Base-by-base conservation (phyloP, 1,284 basidiomycete species). In the Ceraceosorus guamensis region DNA sequence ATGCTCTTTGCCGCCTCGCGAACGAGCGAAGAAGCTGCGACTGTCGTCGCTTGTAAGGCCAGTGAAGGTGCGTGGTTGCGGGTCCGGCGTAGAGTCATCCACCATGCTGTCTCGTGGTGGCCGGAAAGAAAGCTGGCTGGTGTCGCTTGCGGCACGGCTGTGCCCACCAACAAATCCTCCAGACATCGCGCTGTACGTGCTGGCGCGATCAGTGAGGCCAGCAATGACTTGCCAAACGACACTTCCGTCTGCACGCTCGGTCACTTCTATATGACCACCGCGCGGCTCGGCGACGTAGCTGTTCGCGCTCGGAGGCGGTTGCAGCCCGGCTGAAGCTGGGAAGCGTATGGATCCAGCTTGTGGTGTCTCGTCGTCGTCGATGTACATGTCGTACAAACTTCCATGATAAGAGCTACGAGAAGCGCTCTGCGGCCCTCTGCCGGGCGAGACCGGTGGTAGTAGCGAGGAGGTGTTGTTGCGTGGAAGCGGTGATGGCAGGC, bases 211-310 rank as follows among this genome's bases (percentile, higher is more conserved):
- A 10, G 66, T 62, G 31, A 71, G 48, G 0, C 69, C 69, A 0
- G 69, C 69, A 43, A 71, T 67, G 16, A 71, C 68, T 48, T 71
- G 69, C 69, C 69, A 71, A 4, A 71, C 66, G 6, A 71, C 64
- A 37, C 62, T 65, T 1, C 69, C 69, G 46, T 71, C 69, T 1
- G 69, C 69, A 1, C 69, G 57, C 47, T 71, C 68, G 6, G 69
- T 71, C 13, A 71, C 68, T 45, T 71, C 69, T 48, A 71, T 71
- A 45, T 71, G 69, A n/a, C 35, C 50, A 43, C 49, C 49, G 4
- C 64, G 47, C 10, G 47, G 47, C 45, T 47, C 53, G 2, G 58
- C n/a, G n/a, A n/a, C n/a, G n/a, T n/a, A n/a, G 56, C 44, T 10
- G 8, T 24, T 14, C 6, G n/a, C 7, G n/a, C 14, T 24, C 6